Base-by-base conservation (phyloP, 768 basidiomycete species). In the Lentinula guzmanii region DNA sequence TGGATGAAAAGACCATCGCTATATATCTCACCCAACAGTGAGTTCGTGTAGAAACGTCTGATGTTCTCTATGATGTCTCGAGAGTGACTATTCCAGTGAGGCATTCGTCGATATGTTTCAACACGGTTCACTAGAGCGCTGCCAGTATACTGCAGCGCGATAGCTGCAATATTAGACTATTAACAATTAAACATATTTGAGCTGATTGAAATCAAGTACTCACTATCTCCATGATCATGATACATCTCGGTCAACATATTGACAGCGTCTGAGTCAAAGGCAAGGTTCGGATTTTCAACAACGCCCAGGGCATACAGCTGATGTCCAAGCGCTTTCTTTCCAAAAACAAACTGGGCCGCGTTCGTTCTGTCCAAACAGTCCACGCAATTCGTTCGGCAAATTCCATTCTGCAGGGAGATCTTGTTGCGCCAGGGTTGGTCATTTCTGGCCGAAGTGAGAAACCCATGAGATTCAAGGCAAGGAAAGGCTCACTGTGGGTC, bases 161-260 rank as follows among this genome's bases (percentile, higher is more conserved):
- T 86, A 0, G 94, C 95, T 95, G 21, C 18, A 9, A n/a, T 5
- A 59, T 50, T 46, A 18, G 15, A 52, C 21, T 4, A 57, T 61
- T 28, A 58, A 37, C 51, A 13, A n/a, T n/a, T n/a, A n/a, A n/a
- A n/a, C 34, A 2, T 28, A 28, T 34, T 3, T 15, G 2, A 33
- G 21, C 10, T 18, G 4, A 34, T 37, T 18, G 13, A 45, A 31
- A 52, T 13, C 28, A 28, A 28, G 28, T 9, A 42, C 90, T 68
- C 69, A 94, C 93, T 95, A 69, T 97, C 94, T 1, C 94, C 94
- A 66, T 97, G 95, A 71, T 97, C 94, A 70, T 96, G 94, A 72
- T 95, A 98, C 95, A 99, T 98, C 75, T 97, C 94, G 3, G 95
- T 98, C 66, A 99, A 70, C 85, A 98, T 95, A 70, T 95, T 94